Base-by-base conservation (phyloP, 2,329 filamentous ascomycete genomes). In the Pyricularia grisea region DNA sequence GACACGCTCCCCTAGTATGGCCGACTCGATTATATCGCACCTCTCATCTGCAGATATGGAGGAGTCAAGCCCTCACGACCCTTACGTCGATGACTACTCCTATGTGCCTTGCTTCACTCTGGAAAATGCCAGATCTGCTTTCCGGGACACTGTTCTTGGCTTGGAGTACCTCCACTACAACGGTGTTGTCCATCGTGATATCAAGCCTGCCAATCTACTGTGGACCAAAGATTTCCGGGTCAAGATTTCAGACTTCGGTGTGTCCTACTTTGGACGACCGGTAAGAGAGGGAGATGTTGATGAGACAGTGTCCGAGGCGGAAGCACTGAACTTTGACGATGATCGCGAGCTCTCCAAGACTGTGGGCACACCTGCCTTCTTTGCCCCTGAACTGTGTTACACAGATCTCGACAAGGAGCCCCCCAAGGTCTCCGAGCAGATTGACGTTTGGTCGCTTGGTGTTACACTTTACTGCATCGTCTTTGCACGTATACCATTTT, bases 201-300 rank as follows among this genome's bases (percentile, higher is more conserved):
- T 94, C 78, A 94, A 94, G 76, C 92, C 92, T 1, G 94, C 94
- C 55, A 98, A 98, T 77, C 84, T 99, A 7, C 84, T 99, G 7
- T 93, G 94, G 82, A 96, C 93, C 67, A 89, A 83, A 74, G 90
- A 93, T 72, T 89, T 94, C 73, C 89, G 90, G 17, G 92, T 97
- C 75, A 99, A 99, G 83, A 99, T 99, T 71, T 98, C 95, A 5
- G 95, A 99, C 76, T 99, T 99, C 81, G 95, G 95, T 36, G 95
- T 99, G 1, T 99, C 95, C 0, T 99, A 98, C 78, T 92, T 99
- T 71, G 95, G 95, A 31, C 89, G 93, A 67, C 93, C 93, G 1
- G 91, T 94, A 70, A 87, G 92, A 58, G 92, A 97, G 65, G 92
- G 91, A 68, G 92, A 96, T 74, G 86, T 88, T 55, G 90, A 92